A percentile compares a stretch with the other conserved stretches of the same genome.
Conservation (phyloP, 2,329 filamentous ascomycete genomes). For the Arthrobotrys sinensis region DNA sequence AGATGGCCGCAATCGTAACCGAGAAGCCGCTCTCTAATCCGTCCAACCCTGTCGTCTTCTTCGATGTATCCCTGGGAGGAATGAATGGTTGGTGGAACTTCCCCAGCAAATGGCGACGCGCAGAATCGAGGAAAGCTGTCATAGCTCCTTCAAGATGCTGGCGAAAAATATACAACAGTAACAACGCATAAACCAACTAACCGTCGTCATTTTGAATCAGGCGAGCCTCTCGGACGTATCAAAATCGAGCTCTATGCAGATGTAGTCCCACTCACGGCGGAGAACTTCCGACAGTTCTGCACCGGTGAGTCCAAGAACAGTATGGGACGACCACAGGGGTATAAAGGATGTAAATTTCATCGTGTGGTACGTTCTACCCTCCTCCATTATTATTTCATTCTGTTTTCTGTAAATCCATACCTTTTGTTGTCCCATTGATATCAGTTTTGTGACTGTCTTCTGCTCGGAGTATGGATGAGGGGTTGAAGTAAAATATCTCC, state of each 20-base stretch:
- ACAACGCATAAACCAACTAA: constrained; percentile 45
- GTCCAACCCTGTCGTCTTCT: constrained; percentile 73
- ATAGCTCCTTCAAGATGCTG: neutral
- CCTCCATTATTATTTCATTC: constrained; percentile 7
- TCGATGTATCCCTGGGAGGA: constrained; percentile 86
- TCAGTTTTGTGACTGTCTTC: constrained; percentile 24
- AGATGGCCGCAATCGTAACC: constrained; percentile 53
- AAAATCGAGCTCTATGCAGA: constrained; percentile 92
- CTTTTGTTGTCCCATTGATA: neutral
- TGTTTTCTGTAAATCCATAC: neutral
- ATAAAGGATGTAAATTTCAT: constrained; percentile 95
- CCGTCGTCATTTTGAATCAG: constrained; percentile 68
- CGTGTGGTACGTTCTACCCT: constrained; percentile 78
- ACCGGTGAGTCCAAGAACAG: constrained; percentile 90
- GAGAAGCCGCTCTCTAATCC: constrained; percentile 50
- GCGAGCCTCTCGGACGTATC: constrained; percentile 86
- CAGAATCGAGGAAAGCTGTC: neutral
- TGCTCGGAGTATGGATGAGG: constrained; percentile 11
- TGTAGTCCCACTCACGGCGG: constrained; percentile 86
- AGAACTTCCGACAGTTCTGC: constrained; percentile 98
- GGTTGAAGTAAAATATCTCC: neutral
- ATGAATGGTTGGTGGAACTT: constrained; percentile 66
- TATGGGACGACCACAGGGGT: constrained; percentile 85
- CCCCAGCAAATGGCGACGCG: neutral
- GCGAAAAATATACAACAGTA: constrained; percentile 47